Base-by-base conservation (phyloP, 192 early-diverging fungal species). In the Bifiguratus adelaidae region DNA sequence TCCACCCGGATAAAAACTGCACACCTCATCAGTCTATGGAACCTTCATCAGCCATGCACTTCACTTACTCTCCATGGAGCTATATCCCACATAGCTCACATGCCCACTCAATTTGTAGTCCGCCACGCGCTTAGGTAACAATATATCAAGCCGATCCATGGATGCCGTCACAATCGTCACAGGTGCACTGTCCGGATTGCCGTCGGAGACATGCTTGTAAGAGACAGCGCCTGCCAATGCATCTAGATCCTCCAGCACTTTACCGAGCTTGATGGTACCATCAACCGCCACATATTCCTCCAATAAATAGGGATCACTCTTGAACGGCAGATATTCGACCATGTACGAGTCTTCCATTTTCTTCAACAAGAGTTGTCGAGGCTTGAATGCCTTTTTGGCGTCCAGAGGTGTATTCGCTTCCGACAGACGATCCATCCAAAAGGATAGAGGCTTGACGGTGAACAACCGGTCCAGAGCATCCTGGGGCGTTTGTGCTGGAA, bases 171-270 rank as follows among this genome's bases (percentile, higher is more conserved):
- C 91, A 56, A 94, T 86, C 1, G 76, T 78, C 28, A 84, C 38
- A 8, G 83, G 81, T 1, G 48, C 22, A 3, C 46, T 37, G 22
- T 56, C 25, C 0, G 44, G 22, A 3, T 54, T 50, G 0, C 65
- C 71, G 42, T 66, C 68, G 23, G 70, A 56, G 0, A 58, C 59
- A 46, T 96, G 90, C 43, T 81, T 76, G 61, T 87, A 92, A 5
- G 80, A 70, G 32, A 92, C 78, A 5, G 74, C 73, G 2, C 77
- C 85, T n/a, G 90, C 89, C 28, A 94, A 56, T 0, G 85, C 78
- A 61, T 96, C 93, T 36, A 88, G 55, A 38, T 88, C 85, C 56
- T 92, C 89, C 25, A 96, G 63, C 12, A 96, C 70, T 62, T 86
- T 92, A 28, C 89, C 90, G 3, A 86, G 50, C 48, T 83, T 70